Evolutionary conservation across 495 filamentous ascomycete genomes (phyloP), one percentile per base, ranked within the genome.

Genomic region (Tuber umbilicatum): DNA sequence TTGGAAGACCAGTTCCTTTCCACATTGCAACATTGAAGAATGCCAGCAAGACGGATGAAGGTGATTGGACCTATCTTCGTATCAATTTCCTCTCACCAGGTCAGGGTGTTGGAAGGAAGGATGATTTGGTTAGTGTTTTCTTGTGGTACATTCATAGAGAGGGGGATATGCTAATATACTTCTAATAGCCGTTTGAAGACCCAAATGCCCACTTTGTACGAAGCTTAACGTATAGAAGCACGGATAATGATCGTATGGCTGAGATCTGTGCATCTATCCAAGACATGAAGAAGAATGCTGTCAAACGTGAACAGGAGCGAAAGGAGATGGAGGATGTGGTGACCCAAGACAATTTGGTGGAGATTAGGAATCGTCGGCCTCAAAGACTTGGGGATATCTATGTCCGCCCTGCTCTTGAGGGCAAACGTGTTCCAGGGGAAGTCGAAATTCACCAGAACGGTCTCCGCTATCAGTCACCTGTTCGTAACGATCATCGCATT

Each of bases 311-410:
- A 82, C 93, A 97, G 81, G 95, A 99, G 83, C 97, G 97, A 87
- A 99, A 99, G 83, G 94, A 99, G 78, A 90, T 99, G 91, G 96
- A 98, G 82, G 96, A 98, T 86, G 96, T 99, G n/a, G 93, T 99
- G 5, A 97, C 98, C 83, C 96, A 98, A 83, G 96, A 98, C 79
- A 98, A 98, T 85, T 89, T 99, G 31, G 84, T 94, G 77, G 94
- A 97, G 84, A 92, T 96, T 73, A 86, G 93, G 85, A 96, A 94
- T 85, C 93, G 94, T 50, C 93, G 94, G 71, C 94, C 95, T 40
- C 88, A 89, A 74, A 89, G 91, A 69, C 87, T 98, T 74, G 92
- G 94, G 70, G 93, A 96, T 82, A 90, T 98, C 73, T 98, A 93
- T 83, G 91, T 98, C 70, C 93, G 96, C 31, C 96, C 96, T 64